Base-by-base conservation (phyloP, 129 eudicot species). In the Tanacetum coccineum region DNA sequence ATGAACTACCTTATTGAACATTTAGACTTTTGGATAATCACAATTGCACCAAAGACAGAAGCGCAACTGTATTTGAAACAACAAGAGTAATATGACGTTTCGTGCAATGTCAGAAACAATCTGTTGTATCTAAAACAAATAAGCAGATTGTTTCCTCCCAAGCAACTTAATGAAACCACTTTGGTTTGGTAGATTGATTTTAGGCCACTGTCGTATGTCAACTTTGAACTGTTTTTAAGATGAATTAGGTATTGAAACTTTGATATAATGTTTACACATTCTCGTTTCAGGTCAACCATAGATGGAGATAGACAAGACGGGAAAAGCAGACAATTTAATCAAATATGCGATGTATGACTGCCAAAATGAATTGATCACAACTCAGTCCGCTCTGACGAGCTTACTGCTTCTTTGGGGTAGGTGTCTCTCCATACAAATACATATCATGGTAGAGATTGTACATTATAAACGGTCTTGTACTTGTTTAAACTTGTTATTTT, bases 121-220 rank as follows among this genome's bases (percentile, higher is more conserved):
- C 98, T 12, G 87, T 86, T 59, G 79, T 93, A 25, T 68, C n/a
- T 94, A 40, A 94, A 87, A 83, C 99, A 94, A 64, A 94, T 94
- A 68, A 89, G 99, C 93, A 89, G 89, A 79, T 80, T 94, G 69
- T 94, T 94, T 64, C 99, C 96, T n/a, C n/a, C n/a, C n/a, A n/a
- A n/a, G 48, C 98, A 84, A 18, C 93, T 90, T 48, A 89, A 84
- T 86, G 99, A 87, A 80, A 57, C 55, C 14, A 54, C 28, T 56
- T 66, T 4, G 9, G 17, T 40, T 73, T 59, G 40, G 52, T 26
- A 11, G 44, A 42, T 17, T 57, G 45, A 54, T 30, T 47, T 57
- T 32, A 30, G 30, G 39, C 48, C 15, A 25, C 58, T 66, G 19
- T 3, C 40, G 46, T 8, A 28, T 56, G 13, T 46, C 42, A 44